These are phyloP conservation scores for Phytophthora niederhauseri DNA, from an alignment of 352 stramenopile species.

Conservation along the genomic window DNA sequence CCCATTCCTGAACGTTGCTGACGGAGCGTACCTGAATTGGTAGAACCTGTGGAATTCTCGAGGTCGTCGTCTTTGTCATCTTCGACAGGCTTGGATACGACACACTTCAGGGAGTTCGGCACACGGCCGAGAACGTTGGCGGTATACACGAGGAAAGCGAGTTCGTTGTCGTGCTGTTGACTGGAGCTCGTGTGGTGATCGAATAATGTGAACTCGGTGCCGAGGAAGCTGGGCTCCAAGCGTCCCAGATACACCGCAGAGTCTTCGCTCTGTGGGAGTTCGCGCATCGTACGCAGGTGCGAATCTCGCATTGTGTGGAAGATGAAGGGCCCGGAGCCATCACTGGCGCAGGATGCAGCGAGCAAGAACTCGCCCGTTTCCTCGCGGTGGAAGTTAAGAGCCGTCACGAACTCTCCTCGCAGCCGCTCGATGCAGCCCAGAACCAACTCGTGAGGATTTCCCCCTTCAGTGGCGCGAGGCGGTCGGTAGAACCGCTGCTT, in stretches of 20 bases:
- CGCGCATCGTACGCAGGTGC: slow-evolving; percentile 69
- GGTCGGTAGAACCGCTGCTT: slow-evolving; percentile 77
- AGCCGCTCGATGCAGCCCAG: slow-evolving; percentile 77
- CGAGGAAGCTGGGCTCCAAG: slow-evolving; percentile 81
- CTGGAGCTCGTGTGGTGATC: slow-evolving; percentile 59
- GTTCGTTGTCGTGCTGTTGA: slow-evolving; percentile 64
- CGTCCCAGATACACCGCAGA: slow-evolving; percentile 82
- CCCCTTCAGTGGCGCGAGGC: slow-evolving; percentile 15
- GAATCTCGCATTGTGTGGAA: slow-evolving; percentile 88
- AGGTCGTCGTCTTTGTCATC: slow-evolving; percentile 21
- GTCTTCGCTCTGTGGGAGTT: slow-evolving; percentile 78
- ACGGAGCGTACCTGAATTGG: slow-evolving; percentile 20
- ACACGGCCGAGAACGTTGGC: slow-evolving; percentile 81
- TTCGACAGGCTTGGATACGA: slow-evolving; percentile 33
- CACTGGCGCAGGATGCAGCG: slow-evolving; percentile 70
- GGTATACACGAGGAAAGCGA: slow-evolving; percentile 80
- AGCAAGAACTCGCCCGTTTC: slow-evolving; percentile 83
- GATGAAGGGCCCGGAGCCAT: slow-evolving; percentile 71
- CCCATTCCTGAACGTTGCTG: slow-evolving; percentile 42
- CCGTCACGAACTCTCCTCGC: slow-evolving; percentile 74
- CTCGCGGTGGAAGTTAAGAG: slow-evolving; percentile 85
- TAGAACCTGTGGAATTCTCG: background rate
- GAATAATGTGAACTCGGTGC: slow-evolving; percentile 84
- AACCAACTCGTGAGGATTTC: slow-evolving; percentile 43
- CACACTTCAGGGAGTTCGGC: slow-evolving; percentile 74